Evolutionary conservation across 257 asterid species (phyloP).

Genomic region (Craterostigma plantagineum): DNA sequence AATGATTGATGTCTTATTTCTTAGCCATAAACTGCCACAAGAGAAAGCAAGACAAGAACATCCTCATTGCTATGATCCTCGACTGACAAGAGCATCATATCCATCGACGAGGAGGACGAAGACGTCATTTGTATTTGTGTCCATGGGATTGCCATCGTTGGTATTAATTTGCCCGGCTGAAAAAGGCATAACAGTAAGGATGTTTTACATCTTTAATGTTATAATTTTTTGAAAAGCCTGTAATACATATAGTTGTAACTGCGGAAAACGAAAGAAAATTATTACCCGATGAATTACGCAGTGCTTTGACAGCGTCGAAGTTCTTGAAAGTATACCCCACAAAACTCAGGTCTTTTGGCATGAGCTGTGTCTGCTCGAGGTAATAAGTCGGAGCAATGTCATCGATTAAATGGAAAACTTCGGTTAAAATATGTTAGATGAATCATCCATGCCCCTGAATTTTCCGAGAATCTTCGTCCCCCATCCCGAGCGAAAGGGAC

Average conservation of each 20-base stretch:
- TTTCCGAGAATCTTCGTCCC: too few relatives aligned
- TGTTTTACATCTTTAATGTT: too few relatives aligned
- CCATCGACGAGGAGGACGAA: constrained; percentile 5
- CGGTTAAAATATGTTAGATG: too few relatives aligned
- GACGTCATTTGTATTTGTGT: too few relatives aligned
- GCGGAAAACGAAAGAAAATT: constrained; percentile 1
- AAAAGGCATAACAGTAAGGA: too few relatives aligned
- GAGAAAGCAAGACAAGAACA: constrained; percentile 38
- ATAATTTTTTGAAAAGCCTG: background rate
- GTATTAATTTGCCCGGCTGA: too few relatives aligned
- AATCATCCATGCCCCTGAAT: too few relatives aligned
- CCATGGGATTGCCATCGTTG: too few relatives aligned
- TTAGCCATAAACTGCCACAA: constrained; percentile 67
- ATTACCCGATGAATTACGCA: constrained; percentile 59
- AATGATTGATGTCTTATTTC: background rate
- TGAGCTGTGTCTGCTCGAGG: constrained; percentile 34
- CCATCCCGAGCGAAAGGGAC: too few relatives aligned
- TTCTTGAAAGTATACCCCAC: constrained; percentile 96
- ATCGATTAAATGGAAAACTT: too few relatives aligned
- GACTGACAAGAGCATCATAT: constrained; percentile 32
- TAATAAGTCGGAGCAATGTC: too few relatives aligned
- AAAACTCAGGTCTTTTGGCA: constrained; percentile 77
- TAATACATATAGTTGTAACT: background rate
- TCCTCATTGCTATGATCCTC: constrained; percentile 35
- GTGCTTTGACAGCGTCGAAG: constrained; percentile 87